Evolutionary conservation across 768 basidiomycete species (phyloP), one percentile per base, ranked within the genome.

Genomic region (Hericium coralloides): DNA sequence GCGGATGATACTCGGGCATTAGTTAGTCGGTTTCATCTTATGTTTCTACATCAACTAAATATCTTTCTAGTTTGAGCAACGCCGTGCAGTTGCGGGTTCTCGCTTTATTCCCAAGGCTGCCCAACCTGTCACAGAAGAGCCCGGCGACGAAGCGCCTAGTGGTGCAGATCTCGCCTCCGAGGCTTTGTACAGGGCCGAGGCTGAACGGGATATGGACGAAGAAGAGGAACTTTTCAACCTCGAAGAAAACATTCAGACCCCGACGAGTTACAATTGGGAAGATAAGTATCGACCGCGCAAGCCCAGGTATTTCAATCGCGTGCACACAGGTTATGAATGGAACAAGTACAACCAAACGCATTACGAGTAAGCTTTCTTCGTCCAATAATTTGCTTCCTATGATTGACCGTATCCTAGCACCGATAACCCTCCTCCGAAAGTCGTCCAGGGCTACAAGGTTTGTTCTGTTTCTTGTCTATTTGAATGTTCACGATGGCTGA

Each of bases 261-360:
- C 90, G 15, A 87, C 84, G 1, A 83, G 86, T 3, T 98, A 98
- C 71, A 92, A 92, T 64, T 98, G 95, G 97, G 94, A 95, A 73
- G 97, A 99, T 76, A 95, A 98, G 69, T 98, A 95, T 66, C 79
- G 97, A 39, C 95, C 97, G 31, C 80, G 97, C 38, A 99, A 98
- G 70, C 97, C 97, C 48, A 79, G 95, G 60, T 99, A 98, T 76
- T 98, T 98, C 76, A 99, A 99, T 68, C 86, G 97, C 57, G 97
- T 98, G 23, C 94, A 98, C 67, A 99, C 97, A 31, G 97, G 97
- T 25, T 99, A 95, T 68, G 97, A 99, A 69, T 99, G 97, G 97
- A 98, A 95, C 77, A 98, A 98, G 76, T 99, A 98, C 72, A 98
- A 98, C 70, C 95, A 98, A 70, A 98, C 97, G 3, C 97, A 98